Evolutionary conservation across 1,284 basidiomycete species (phyloP).

Genomic region (Ustilago vetiveriae): DNA sequence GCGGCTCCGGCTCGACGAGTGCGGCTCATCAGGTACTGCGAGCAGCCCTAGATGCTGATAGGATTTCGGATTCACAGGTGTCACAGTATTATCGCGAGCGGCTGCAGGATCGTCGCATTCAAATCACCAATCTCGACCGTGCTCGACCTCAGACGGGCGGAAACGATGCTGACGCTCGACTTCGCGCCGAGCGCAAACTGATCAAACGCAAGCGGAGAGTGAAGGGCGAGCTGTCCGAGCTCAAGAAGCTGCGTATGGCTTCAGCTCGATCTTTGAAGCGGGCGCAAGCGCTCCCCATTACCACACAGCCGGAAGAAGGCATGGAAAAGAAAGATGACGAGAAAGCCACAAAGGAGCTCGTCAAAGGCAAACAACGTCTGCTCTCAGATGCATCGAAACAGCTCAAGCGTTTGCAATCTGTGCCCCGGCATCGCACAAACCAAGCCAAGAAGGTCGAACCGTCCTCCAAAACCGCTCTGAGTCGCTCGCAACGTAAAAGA

Average conservation of each 20-base stretch:
- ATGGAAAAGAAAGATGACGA: slow-evolving; percentile 1
- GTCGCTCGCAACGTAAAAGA: slow-evolving; percentile 35
- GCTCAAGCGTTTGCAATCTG: slow-evolving; percentile 24
- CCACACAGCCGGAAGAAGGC: neutral
- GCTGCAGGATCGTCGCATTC: slow-evolving; percentile 47
- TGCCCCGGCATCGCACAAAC: slow-evolving; percentile 15
- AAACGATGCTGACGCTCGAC: slow-evolving; percentile 16
- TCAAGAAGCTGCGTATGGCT: slow-evolving; percentile 38
- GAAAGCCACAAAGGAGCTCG: slow-evolving; percentile 3
- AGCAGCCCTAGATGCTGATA: slow-evolving; percentile 10
- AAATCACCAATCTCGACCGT: slow-evolving; percentile 48
- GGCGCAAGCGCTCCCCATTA: neutral
- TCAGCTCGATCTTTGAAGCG: slow-evolving; percentile 15
- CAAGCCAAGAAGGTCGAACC: slow-evolving; percentile 33
- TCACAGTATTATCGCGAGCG: slow-evolving; percentile 37
- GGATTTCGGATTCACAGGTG: slow-evolving; percentile 25
- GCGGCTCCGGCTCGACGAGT: slow-evolving; percentile 19
- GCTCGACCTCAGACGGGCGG: slow-evolving; percentile 41
- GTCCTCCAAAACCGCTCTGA: slow-evolving; percentile 19
- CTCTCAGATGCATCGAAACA: slow-evolving; percentile 21
- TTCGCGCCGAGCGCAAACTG: slow-evolving; percentile 32
- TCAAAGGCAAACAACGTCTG: slow-evolving; percentile 29
- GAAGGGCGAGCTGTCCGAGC: slow-evolving; percentile 37
- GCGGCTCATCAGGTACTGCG: slow-evolving; percentile 27
- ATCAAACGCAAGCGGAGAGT: slow-evolving; percentile 34